Conservation (phyloP, 176 grass and related monocot species). For the Alloteropsis semialata region DNA sequence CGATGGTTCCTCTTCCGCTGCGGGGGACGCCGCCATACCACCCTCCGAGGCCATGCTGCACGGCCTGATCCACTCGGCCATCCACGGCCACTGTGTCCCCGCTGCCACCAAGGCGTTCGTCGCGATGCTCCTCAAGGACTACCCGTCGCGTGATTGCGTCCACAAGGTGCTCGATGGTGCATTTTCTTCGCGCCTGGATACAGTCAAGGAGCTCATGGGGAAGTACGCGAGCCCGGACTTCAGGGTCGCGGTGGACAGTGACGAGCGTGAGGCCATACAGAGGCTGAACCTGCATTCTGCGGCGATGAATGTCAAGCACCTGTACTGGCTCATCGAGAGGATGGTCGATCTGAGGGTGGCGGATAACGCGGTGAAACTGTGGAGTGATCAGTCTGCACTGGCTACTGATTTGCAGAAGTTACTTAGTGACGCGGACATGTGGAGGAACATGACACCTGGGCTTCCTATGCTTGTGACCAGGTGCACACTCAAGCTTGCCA, state of each 20-base stretch:
- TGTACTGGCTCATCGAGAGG: conserved; percentile 88
- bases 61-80: conserved; percentile 65
- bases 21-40: not conserved
- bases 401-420: conserved; percentile 74
- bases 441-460: conserved; percentile 82
- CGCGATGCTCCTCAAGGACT: conserved; percentile 77
- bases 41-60: conserved; percentile 63
- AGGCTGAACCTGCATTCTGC: conserved; percentile 74
- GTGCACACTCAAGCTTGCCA: conserved; percentile 64
- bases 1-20: not conserved
- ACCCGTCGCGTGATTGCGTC: conserved; percentile 58
- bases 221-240: conserved; percentile 88
- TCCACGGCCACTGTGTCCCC: conserved; percentile 53
- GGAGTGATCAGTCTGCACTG: conserved; percentile 69
- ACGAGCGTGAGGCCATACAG: conserved; percentile 83
- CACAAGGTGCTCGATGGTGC: conserved; percentile 62
- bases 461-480: conserved; percentile 64
- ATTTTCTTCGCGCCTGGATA: conserved; percentile 61
- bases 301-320: conserved; percentile 59
- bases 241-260: conserved; percentile 58
- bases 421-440: conserved; percentile 76
- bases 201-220: conserved; percentile 77
- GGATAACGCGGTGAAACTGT: conserved; percentile 51
- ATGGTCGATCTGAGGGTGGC: conserved; percentile 83
- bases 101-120: conserved; percentile 83